Evolutionary conservation across 1,139 yeast genomes (phyloP), one percentile per base, ranked within the genome.

Genomic region (Kurtzmaniella quercitrusa): DNA sequence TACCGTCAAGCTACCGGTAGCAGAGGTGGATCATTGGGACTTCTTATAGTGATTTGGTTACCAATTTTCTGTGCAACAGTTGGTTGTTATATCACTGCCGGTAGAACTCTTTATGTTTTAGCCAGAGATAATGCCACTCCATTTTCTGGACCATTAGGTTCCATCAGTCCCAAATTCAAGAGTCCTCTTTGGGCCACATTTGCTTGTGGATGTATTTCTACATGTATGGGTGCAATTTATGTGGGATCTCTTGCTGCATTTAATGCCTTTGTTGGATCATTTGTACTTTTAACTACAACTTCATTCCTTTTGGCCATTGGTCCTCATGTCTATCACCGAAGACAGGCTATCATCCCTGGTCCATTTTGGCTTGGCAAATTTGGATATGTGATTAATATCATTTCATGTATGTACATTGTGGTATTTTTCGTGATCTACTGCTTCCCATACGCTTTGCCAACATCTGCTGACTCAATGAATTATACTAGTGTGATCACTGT

Each of bases 391-490:
- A 68, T 81, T 45, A 82, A 83, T 59, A 58, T 77, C 30, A 58
- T 82, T 33, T 68, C 83, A 15, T 59, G 82, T 33, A 53, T 61
- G 11, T 83, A 88, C 88, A 74, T 83, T n/a, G 40, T 65, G 8
- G 83, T 83, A 55, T 79, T 84, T 14, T 57, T 78, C 42, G 80
- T 81, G 4, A 76, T 84, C 59, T 82, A 79, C 63, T 77, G 84
- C 26, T 81, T 84, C 65, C 93, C 93, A 40, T 70, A 80, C 36
- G 65, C 65, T 39, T 73, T 79, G 72, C 91, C 91, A 1, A 88
- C 76, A 2, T 70, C 76, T 4, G 76, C 73, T 33, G 74, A 75
- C 41, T 72, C 74, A 51, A 82, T 84, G 86, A 84, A 84, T 64
- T 84, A 84, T 56, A 30, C 34, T 30, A 30, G 34, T 30, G 34